Evolutionary conservation across 1,284 basidiomycete genomes (phyloP).

Genomic region (Porphyrellus sp.): DNA sequence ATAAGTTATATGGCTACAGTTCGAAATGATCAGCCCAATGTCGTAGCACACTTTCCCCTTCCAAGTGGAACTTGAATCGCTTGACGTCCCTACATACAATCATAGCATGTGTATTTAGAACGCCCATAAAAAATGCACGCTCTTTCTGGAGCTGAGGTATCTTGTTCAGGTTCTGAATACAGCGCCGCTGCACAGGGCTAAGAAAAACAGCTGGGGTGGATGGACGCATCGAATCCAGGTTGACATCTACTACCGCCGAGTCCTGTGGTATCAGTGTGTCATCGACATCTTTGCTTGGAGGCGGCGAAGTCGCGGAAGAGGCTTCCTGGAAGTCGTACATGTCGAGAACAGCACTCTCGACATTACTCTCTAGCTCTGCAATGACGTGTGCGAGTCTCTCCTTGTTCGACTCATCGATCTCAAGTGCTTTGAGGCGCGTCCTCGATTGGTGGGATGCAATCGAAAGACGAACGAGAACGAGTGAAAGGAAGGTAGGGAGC

Average conservation of each 20-base stretch:
- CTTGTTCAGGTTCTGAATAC: constrained; percentile 52
- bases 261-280: background rate
- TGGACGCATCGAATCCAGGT: constrained; percentile 11
- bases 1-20: constrained; percentile 24
- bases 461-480: constrained; percentile 51
- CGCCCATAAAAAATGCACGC: constrained; percentile 54
- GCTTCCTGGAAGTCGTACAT: constrained; percentile 21
- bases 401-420: constrained; percentile 43
- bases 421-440: constrained; percentile 57
- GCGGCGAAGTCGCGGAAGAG: constrained; percentile 1
- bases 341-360: constrained; percentile 52
- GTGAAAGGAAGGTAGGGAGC: constrained; percentile 54
- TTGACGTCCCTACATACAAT: constrained; percentile 67
- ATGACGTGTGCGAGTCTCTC: constrained; percentile 52
- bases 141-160: constrained; percentile 68
- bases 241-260: constrained; percentile 10
- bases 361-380: constrained; percentile 52
- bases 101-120: constrained; percentile 63
- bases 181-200: constrained; percentile 52
- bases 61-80: constrained; percentile 52
- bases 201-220: constrained; percentile 46
- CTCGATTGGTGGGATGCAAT: constrained; percentile 54
- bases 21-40: constrained; percentile 72
- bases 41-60: constrained; percentile 59
- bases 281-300: background rate